Evolutionary conservation across 805 yeast genomes (phyloP), one percentile per base, ranked within the genome.

Genomic region (Starmerella ratchasimensis): DNA sequence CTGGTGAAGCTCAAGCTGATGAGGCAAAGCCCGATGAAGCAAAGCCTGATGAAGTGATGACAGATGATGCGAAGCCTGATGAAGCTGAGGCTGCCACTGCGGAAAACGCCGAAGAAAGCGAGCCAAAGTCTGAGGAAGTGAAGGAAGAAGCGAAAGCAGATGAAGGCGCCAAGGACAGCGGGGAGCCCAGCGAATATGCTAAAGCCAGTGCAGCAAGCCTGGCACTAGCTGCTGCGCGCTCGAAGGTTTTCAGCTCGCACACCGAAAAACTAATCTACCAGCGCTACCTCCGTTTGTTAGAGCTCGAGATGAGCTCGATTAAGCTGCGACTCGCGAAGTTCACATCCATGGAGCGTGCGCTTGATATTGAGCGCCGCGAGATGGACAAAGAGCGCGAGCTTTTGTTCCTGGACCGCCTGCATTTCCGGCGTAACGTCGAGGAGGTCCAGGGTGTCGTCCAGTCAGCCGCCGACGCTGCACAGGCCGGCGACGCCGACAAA

Each of bases 291-390:
- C 77, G 71, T 55, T 67, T 76, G 29, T 72, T 80, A 29, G 77
- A 74, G 47, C 65, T 80, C 45, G 80, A 88, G 38, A 62, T 83
- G 45, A 68, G 75, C 42, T 80, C 82, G 54, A 65, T 88, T 37
- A 83, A 82, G 37, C 54, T 71, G 37, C 88, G 88, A 57, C 63
- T 88, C 48, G 64, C 68, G 25, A 74, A 78, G 49, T 60, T 90
- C 40, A 64, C 69, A 41, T 62, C 67, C 39, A 65, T 88, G 50
- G 97, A 90, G 60, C 66, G 69, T 21, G 58, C 57, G 10, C 53
- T 63, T 14, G 67, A 63, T 44, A 53, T 57, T 10, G 67, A 64
- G 49, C 61, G 65, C 9, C 59, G 65, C 14, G 67, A 62, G 42
- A 45, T 64, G 34, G 67, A 63, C 38, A 44, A 50, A 28, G 61